Percentiles rank a stretch among this genome's conserved stretches.
These are phyloP conservation scores for Boechera divaricarpa DNA, from an alignment of 345 rosid species.

Conservation along the genomic window DNA sequence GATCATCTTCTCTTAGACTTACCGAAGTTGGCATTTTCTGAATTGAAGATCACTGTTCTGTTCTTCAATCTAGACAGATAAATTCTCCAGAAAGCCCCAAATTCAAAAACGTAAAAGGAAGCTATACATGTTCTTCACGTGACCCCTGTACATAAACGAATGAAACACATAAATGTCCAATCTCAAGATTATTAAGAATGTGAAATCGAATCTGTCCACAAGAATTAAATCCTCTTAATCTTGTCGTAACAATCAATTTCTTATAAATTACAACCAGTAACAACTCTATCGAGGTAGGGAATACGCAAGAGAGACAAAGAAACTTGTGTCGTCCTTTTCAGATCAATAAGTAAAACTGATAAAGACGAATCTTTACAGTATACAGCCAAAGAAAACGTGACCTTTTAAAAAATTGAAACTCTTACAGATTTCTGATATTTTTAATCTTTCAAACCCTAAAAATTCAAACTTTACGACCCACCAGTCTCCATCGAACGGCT, in stretches of 20 bases:
- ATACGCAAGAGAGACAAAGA: slow-evolving; percentile 21
- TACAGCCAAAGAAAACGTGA: slow-evolving; percentile 24
- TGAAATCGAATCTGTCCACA: slow-evolving; percentile 29
- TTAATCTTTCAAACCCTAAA: slow-evolving; percentile 18
- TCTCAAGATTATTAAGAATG: slow-evolving; percentile 18
- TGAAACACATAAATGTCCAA: slow-evolving; percentile 8
- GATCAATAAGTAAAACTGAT: background rate
- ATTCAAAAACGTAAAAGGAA: slow-evolving; percentile 13
- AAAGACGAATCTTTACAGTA: slow-evolving; percentile 19
- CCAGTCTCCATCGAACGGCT: slow-evolving; percentile 27
- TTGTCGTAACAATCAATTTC: background rate
- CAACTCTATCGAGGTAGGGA: slow-evolving; percentile 1
- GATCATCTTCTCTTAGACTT: slow-evolving; percentile 64
- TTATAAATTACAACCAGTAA: slow-evolving; percentile 12
- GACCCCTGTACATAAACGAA: slow-evolving; percentile 29
- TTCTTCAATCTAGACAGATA: slow-evolving; percentile 10
- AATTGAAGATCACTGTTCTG: background rate
- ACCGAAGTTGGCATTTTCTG: slow-evolving; percentile 50
- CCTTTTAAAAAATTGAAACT: slow-evolving; percentile 15
- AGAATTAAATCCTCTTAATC: slow-evolving; percentile 13
- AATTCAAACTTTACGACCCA: slow-evolving; percentile 41
- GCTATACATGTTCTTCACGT: slow-evolving; percentile 37
- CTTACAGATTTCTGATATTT: background rate
- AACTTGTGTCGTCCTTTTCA: slow-evolving; percentile 23
- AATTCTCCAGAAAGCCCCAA: slow-evolving; percentile 2